Evolutionary conservation across 2,329 filamentous ascomycete genomes (phyloP), one percentile per base, ranked within the genome.

Genomic region (Tolypocladium album): DNA sequence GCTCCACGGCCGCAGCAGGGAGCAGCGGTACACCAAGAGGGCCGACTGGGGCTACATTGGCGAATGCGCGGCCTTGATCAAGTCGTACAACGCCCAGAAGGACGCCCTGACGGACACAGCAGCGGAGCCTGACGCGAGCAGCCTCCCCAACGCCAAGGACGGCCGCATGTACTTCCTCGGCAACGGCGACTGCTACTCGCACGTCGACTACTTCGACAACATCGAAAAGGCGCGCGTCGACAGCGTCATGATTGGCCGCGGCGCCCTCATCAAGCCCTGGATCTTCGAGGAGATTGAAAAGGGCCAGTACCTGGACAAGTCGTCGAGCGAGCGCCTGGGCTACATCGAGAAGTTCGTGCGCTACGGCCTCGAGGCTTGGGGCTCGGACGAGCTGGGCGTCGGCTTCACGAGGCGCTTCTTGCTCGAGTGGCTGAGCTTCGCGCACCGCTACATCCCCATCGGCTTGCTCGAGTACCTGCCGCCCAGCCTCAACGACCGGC

Each of bases 31-130:
- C 77, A 94, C 91, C 4, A 88, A 87, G 69, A 86, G 82, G 65
- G 94, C 94, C n/a, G 90, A 99, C 74, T 99, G 94, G 94, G 78
- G 81, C 53, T 99, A 97, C 74, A 97, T 99, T 65, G 86, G 89
- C 58, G 89, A 96, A 70, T 96, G 91, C 68, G 88, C 93, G 2
- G 86, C 88, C 7, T 81, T 97, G 60, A 88, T 99, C 75, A 88
- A 90, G 73, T 80, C 83, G 6, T 87, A 96, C 68, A 92, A 92
- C 70, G 78, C 84, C 61, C 82, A 89, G 71, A 83, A 82, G 59
- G 84, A 86, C 63, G 76, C 76, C 4, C 72, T 88, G 20, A 80
- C 84, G 7, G 94, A 99, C 72, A 99, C 94, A 0, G 78, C 85
- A 42, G 80, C 79, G 40, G 91, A 95, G 69, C 81, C 89, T 0